Base-by-base conservation (phyloP, 2,329 filamentous ascomycete genomes). In the Cucurbitaria berberidis region DNA sequence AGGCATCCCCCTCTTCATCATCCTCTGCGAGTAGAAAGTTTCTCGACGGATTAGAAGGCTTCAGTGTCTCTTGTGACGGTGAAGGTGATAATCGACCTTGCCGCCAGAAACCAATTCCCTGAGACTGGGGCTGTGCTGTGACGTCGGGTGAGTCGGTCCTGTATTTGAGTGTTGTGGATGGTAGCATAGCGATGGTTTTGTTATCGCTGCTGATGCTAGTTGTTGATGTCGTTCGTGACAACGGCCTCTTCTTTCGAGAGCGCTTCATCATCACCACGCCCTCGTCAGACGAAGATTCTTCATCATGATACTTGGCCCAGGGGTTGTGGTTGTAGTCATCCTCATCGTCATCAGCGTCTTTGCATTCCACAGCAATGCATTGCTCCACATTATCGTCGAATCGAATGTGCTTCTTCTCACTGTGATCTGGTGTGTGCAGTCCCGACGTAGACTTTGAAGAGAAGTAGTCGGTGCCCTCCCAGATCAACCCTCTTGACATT, bases 301-400 rank as follows among this genome's bases (percentile, higher is more conserved):
- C 74, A 19, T 78, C 74, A 22, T 77, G 69, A 26, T 76, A 68
- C 43, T 70, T 66, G 13, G 69, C 70, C 59, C 74, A 76, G 18
- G 72, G 70, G 27, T 76, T 72, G 36, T 75, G 76, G 34, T 76
- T 72, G 36, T 74, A 76, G 60, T 76, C 76, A 29, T 78, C 74
- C 32, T 78, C 76, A 44, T 91, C 86, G 10, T 89, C 86, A 42
- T 93, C 89, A 21, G 88, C 88, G 59, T 90, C 86, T 77, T 96
- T 96, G 64, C 86, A 83, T 29, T 98, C 93, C 27, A 99, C 86
- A 7, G 95, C 95, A 60, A 97, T 97, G 73, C 93, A 97, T 73
- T 98, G 93, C 72, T 93, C 88, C 2, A 99, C 95, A 76, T 93
- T 90, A 70, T 97, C 90, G 70, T 97, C 95, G 75, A 99, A 99